Percentiles rank a stretch among this genome's conserved stretches.
Evolutionary conservation across 371 early-diverging fungal genomes (phyloP).

Genomic region (Furculomyces boomerangus): DNA sequence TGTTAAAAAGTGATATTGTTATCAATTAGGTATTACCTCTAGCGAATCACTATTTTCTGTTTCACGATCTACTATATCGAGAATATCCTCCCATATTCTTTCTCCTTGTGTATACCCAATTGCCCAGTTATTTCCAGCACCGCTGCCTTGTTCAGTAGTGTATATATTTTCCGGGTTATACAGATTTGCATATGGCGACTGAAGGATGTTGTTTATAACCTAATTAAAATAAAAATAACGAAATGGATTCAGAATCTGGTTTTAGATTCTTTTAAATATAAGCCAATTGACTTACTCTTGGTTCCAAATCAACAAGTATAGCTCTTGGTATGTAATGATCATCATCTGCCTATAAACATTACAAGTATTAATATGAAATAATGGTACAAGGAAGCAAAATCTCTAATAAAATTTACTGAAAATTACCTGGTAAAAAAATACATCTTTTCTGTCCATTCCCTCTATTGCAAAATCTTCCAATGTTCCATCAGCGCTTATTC

Average conservation of each 20-base stretch:
- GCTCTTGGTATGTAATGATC: slow-evolving; percentile 88
- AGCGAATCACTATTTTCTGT: slow-evolving; percentile 84
- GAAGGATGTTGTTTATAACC: slow-evolving; percentile 29
- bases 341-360: slow-evolving; percentile 46
- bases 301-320: slow-evolving; percentile 81
- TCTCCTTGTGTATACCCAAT: slow-evolving; percentile 73
- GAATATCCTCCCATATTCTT: slow-evolving; percentile 54
- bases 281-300: slow-evolving; percentile 37
- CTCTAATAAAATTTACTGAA: neutral
- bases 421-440: slow-evolving; percentile 87
- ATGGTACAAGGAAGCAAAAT: neutral
- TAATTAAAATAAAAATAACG: neutral
- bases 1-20: neutral
- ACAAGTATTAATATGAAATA: slow-evolving; percentile 18
- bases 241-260: no score
- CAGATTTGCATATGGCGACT: slow-evolving; percentile 51
- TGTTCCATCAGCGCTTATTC: slow-evolving; percentile 64
- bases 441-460: slow-evolving; percentile 87
- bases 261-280: no score
- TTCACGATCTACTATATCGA: slow-evolving; percentile 90
- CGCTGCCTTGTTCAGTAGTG: slow-evolving; percentile 76
- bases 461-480: slow-evolving; percentile 75
- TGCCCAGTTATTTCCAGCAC: slow-evolving; percentile 95
- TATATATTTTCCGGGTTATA: slow-evolving; percentile 89
- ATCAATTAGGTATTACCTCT: slow-evolving; percentile 28